Evolutionary conservation across 1,284 basidiomycete genomes (phyloP).

Genomic region (Thecaphora thlaspeos): DNA sequence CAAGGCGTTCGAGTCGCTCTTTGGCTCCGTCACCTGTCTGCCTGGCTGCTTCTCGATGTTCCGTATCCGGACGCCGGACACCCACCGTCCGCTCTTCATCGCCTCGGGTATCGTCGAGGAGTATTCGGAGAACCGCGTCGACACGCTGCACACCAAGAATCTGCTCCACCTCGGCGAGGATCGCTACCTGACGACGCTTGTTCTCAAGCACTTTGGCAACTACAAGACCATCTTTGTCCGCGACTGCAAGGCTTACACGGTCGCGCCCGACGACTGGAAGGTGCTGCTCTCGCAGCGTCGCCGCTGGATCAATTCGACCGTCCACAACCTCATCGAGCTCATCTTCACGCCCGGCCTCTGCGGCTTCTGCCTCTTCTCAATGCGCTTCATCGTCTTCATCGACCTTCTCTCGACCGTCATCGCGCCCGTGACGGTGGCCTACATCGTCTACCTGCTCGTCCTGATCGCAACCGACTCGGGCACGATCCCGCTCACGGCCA

Average conservation of each 20-base stretch:
- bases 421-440: constrained; percentile 86
- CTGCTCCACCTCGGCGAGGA: constrained; percentile 93
- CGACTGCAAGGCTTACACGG: constrained; percentile 82
- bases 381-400: constrained; percentile 95
- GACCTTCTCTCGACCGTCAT: constrained; percentile 91
- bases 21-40: constrained; percentile 94
- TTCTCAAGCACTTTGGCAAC: constrained; percentile 94
- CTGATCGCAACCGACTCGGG: constrained; percentile 70
- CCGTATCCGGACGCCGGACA: constrained; percentile 90
- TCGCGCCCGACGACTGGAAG: constrained; percentile 59
- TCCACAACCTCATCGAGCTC: constrained; percentile 92
- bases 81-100: constrained; percentile 92
- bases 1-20: constrained; percentile 93
- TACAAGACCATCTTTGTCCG: constrained; percentile 93
- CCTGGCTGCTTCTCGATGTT: constrained; percentile 98
- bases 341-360: constrained; percentile 85
- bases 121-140: constrained; percentile 78
- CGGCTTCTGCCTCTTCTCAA: constrained; percentile 86
- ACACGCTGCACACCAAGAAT: constrained; percentile 77
- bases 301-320: constrained; percentile 98
- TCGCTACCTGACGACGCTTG: constrained; percentile 89
- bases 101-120: constrained; percentile 94
- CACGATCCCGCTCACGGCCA: constrained; percentile 79
- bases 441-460: constrained; percentile 81
- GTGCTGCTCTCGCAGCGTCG: constrained; percentile 62